Base-by-base conservation (phyloP, 2,329 filamentous ascomycete species). In the Trichoderma afroharzianum region DNA sequence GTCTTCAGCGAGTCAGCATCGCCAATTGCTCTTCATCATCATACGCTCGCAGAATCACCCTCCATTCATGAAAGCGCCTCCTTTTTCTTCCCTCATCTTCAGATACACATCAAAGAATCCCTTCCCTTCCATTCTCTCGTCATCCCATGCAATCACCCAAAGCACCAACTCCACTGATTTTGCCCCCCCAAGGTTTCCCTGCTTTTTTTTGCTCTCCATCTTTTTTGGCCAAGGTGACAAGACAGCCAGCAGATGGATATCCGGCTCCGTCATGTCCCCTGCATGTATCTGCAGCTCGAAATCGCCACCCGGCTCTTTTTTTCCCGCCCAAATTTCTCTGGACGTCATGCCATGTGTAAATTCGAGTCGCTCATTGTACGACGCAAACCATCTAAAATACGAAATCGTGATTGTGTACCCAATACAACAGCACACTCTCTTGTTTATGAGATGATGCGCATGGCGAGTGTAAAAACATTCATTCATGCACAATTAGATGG, bases 1-100 rank as follows among this genome's bases (percentile, higher is more conserved):
- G 24, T 58, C 39, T 21, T 50, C 36, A 61, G 30, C 58, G 43
- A 70, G 68, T 63, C 68, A 70, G 47, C 57, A 55, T 55, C 43
- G 68, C 59, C 68, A 70, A 43, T 57, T 63, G 58, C 58, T n/a
- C 43, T 43, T 58, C n/a, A 30, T 18, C 21, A 30, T 58, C 15
- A 24, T 4, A 43, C 3, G 7, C 43, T 50, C 43, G 43, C 43
- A 50, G 24, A 50, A 50, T 50, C 43, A 50, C 43, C 43, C 43
- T 47, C 43, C 1, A 47, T 47, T 21, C 43, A 47, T 47, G 0
- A 2, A 43, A 7, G 43, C 43, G 18, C 43, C 43, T 21, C n/a
- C n/a, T 50, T 50, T 50, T n/a, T 21, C 9, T 18, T 21, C 43
- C 2, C 36, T 18, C 36, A 18, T 47, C 39, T n/a, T n/a, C 39